phyloP scores from a whole-genome alignment of 495 filamentous ascomycete genomes.

The Chaetomidium leptoderma region DNA sequence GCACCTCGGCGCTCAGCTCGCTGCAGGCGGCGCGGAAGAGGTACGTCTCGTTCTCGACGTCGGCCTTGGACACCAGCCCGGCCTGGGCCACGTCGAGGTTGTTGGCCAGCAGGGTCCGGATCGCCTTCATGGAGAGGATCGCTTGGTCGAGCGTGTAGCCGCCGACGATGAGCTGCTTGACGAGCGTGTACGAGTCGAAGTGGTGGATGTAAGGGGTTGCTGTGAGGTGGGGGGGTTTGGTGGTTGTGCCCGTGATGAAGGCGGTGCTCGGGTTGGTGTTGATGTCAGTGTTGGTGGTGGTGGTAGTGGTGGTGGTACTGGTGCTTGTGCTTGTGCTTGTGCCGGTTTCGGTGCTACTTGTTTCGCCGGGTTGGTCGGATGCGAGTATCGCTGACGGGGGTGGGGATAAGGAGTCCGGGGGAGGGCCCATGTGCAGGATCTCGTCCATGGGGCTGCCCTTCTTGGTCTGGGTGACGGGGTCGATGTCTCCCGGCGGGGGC shows the following conservation, averaged over 20 bases:
- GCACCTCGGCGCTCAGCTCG: conserved; percentile 80
- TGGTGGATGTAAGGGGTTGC: conserved; percentile 85
- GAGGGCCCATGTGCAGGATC: conserved; percentile 57
- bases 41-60: conserved; percentile 85
- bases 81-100: conserved; percentile 77
- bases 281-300: background rate
- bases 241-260: background rate
- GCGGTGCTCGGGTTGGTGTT: background rate
- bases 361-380: conserved; percentile 30
- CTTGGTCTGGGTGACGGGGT: conserved; percentile 18
- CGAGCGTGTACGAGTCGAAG: conserved; percentile 89
- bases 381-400: conserved; percentile 5
- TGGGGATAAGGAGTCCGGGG: conserved; percentile 39
- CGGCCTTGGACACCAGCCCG: conserved; percentile 70
- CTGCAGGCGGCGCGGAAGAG: conserved; percentile 91
- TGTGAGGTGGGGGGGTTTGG: conserved; percentile 55
- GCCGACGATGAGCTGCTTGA: conserved; percentile 64
- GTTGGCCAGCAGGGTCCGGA: conserved; percentile 66
- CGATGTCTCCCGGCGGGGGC: conserved; percentile 20
- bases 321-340: background rate
- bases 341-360: conserved; percentile 19
- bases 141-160: conserved; percentile 68
- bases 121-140: conserved; percentile 80
- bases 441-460: conserved; percentile 56
- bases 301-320: background rate